A percentile compares a stretch with the other conserved stretches of the same genome.
phyloP scores from a whole-genome alignment of 2,329 filamentous ascomycete species.

The Pseudocercospora musae region DNA sequence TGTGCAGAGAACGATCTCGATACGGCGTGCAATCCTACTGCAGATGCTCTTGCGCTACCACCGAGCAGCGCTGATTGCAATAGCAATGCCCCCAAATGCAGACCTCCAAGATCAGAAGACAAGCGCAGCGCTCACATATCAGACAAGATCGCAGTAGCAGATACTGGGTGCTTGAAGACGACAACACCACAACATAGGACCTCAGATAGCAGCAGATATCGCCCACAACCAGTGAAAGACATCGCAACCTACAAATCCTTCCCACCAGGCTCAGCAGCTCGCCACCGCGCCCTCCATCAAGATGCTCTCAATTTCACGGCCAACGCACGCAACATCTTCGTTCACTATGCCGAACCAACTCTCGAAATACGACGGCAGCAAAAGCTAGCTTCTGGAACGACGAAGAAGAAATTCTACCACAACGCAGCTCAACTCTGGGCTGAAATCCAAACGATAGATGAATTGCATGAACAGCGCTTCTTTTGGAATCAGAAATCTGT shows the following conservation, averaged over 20 bases:
- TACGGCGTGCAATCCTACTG: neutral
- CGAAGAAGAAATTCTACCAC: slow-evolving; percentile 14
- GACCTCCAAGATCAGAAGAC: neutral
- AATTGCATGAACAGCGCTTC: slow-evolving; percentile 4
- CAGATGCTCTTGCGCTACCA: neutral
- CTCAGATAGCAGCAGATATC: neutral
- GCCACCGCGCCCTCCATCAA: slow-evolving; percentile 11
- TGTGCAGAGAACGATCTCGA: neutral
- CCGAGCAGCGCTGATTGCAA: neutral
- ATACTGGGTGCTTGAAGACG: neutral
- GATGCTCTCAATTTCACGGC: slow-evolving; percentile 14
- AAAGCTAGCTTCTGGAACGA: slow-evolving; percentile 1
- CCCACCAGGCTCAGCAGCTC: slow-evolving; percentile 12
- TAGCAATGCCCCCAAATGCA: neutral
- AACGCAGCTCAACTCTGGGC: slow-evolving; percentile 18
- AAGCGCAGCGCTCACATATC: neutral
- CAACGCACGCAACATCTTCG: slow-evolving; percentile 20
- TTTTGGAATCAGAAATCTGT: slow-evolving; percentile 21
- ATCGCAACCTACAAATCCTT: neutral
- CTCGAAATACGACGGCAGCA: slow-evolving; percentile 10
- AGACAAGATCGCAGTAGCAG: neutral
- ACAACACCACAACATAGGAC: neutral
- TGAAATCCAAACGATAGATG: neutral
- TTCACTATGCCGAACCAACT: slow-evolving; percentile 14
- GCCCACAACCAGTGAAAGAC: slow-evolving; percentile 2